Evolutionary conservation across 1,284 basidiomycete genomes (phyloP).

Genomic region (Naganishia cerealis): DNA sequence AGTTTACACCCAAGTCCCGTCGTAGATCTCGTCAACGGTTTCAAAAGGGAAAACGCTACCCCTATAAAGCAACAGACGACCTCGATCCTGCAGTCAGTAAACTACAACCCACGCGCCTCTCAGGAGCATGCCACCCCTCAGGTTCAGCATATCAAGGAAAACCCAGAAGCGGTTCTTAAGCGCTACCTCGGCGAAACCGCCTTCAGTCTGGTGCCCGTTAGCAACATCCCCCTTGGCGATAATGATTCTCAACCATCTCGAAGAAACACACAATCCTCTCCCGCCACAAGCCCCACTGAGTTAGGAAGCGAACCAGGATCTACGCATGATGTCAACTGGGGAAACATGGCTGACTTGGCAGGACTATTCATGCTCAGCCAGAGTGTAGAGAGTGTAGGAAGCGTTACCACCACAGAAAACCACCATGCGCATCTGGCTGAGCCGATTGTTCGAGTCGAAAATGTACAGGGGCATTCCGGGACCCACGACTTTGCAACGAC

Average conservation of each 20-base stretch:
- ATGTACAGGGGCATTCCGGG: not conserved
- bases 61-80: not conserved
- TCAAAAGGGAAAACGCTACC: not conserved
- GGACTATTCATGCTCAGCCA: slow-evolving; percentile 20
- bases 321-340: slow-evolving; percentile 7
- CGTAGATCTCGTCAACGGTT: not conserved
- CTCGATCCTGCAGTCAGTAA: not conserved
- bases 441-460: not conserved
- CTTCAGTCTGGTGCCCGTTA: slow-evolving; percentile 6
- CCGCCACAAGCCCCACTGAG: slow-evolving; percentile 22
- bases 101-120: not conserved
- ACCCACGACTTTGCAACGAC: not conserved
- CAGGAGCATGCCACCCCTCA: not conserved
- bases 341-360: slow-evolving; percentile 10
- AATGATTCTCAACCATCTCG: slow-evolving; percentile 10
- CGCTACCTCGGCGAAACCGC: slow-evolving; percentile 18
- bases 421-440: not conserved
- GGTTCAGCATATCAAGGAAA: slow-evolving; percentile 12
- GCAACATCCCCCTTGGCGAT: slow-evolving; percentile 9
- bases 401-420: slow-evolving; percentile 8
- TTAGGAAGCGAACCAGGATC: not conserved
- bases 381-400: slow-evolving; percentile 17
- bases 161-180: slow-evolving; percentile 24
- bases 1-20: not conserved
- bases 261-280: slow-evolving; percentile 1